Evolutionary conservation across 2,329 filamentous ascomycete species (phyloP).

Genomic region (Elsinoe batatas): DNA sequence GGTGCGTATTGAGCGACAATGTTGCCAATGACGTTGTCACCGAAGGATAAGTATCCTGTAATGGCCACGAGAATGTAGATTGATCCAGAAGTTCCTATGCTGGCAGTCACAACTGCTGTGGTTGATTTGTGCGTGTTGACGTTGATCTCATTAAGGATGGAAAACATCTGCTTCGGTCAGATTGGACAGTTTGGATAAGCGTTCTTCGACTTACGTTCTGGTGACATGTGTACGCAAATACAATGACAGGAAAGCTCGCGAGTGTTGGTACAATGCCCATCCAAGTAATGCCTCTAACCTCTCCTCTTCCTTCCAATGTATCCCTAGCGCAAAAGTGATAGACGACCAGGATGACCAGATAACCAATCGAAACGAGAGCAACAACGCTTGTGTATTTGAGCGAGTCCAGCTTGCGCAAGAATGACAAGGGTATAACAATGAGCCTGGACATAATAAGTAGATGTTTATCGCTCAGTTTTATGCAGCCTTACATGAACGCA

Average conservation of each 20-base stretch:
- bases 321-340: slow-evolving; percentile 81
- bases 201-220: slow-evolving; percentile 61
- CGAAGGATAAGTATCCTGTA: slow-evolving; percentile 92
- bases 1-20: slow-evolving; percentile 85
- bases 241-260: slow-evolving; percentile 83
- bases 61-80: slow-evolving; percentile 89
- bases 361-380: slow-evolving; percentile 85
- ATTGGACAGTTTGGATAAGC: not conserved
- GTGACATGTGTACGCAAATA: slow-evolving; percentile 99
- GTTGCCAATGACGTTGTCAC: slow-evolving; percentile 79
- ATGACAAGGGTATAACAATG: slow-evolving; percentile 87
- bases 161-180: slow-evolving; percentile 68
- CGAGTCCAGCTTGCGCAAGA: slow-evolving; percentile 82
- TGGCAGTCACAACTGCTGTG: slow-evolving; percentile 66
- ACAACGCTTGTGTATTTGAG: slow-evolving; percentile 94
- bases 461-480: not conserved
- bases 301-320: slow-evolving; percentile 60
- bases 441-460: slow-evolving; percentile 45
- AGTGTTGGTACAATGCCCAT: slow-evolving; percentile 68
- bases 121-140: slow-evolving; percentile 73
- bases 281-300: slow-evolving; percentile 68
- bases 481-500: slow-evolving; percentile 65
- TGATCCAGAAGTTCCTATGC: slow-evolving; percentile 77
- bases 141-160: slow-evolving; percentile 87
- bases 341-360: slow-evolving; percentile 83